Conservation (phyloP, 495 filamentous ascomycete genomes). For the Podospora comata region DNA sequence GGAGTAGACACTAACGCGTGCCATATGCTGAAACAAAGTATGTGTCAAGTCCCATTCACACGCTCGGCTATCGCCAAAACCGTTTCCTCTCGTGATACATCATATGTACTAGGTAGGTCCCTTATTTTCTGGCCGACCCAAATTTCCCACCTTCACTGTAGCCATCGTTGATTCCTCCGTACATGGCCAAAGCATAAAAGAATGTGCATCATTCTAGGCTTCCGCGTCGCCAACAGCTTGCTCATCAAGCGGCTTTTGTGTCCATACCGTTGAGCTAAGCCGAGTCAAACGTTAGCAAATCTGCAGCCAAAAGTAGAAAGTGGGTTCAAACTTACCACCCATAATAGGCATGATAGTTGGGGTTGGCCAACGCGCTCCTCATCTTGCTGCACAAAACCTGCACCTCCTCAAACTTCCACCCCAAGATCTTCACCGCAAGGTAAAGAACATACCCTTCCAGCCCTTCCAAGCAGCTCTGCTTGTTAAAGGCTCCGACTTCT, state of each 20-base stretch:
- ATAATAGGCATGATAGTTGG: conserved; percentile 42
- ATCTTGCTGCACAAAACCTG: conserved; percentile 41
- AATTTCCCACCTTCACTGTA: too few relatives aligned
- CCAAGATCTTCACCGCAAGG: conserved; percentile 42
- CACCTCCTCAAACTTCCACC: conserved; percentile 46
- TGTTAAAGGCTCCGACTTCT: conserved; percentile 39
- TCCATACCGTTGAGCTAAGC: background rate
- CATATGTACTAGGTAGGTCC: too few relatives aligned
- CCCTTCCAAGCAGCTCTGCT: conserved; percentile 38
- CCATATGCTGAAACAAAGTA: too few relatives aligned
- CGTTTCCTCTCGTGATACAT: too few relatives aligned
- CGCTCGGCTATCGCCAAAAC: too few relatives aligned
- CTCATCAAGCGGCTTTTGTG: background rate
- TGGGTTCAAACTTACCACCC: conserved; percentile 32
- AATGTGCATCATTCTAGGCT: background rate
- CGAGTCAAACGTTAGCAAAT: too few relatives aligned
- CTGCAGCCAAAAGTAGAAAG: too few relatives aligned
- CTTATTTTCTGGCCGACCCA: too few relatives aligned
- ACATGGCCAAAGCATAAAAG: too few relatives aligned
- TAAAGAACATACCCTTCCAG: conserved; percentile 46
- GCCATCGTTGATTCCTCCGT: too few relatives aligned
- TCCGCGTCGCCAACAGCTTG: background rate
- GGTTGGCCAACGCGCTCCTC: conserved; percentile 37
- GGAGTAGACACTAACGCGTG: too few relatives aligned
- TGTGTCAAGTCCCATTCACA: too few relatives aligned